phyloP scores from a whole-genome alignment of 2,329 filamentous ascomycete genomes.

The Sordariomycetes sp. region DNA sequence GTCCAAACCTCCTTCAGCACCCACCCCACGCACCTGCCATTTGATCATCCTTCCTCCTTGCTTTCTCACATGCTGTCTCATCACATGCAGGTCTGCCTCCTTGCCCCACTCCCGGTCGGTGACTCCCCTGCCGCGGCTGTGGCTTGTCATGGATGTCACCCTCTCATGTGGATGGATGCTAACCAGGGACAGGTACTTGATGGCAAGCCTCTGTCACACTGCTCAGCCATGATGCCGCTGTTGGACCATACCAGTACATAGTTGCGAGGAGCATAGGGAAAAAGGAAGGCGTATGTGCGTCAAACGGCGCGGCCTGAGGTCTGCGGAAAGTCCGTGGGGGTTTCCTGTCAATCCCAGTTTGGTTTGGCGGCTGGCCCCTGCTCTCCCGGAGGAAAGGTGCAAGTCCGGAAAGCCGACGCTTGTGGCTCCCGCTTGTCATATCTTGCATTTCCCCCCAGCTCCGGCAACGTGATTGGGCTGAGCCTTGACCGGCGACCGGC shows the following conservation, averaged over 20 bases:
- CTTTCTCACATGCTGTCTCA: too few relatives aligned
- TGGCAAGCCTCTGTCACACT: too few relatives aligned
- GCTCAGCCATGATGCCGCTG: too few relatives aligned
- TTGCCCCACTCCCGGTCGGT: too few relatives aligned
- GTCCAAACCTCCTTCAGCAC: too few relatives aligned
- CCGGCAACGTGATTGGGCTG: too few relatives aligned
- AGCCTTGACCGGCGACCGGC: too few relatives aligned
- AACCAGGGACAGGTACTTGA: background rate
- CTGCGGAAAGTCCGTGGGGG: background rate
- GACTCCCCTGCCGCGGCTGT: background rate
- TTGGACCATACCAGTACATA: too few relatives aligned
- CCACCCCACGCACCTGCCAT: too few relatives aligned
- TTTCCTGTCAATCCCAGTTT: background rate
- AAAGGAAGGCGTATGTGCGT: background rate
- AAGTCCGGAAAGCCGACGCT: background rate
- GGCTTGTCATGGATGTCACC: background rate
- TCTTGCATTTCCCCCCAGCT: background rate
- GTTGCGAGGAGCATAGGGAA: background rate
- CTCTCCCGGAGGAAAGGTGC: background rate
- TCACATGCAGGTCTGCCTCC: too few relatives aligned
- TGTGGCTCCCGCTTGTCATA: background rate
- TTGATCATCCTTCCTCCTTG: too few relatives aligned
- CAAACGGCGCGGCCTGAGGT: background rate
- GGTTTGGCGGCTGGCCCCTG: background rate
- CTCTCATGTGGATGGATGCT: background rate